These are phyloP conservation scores for Lentinus polychrous DNA, from an alignment of 1,284 basidiomycete genomes.

Conservation along the genomic window DNA sequence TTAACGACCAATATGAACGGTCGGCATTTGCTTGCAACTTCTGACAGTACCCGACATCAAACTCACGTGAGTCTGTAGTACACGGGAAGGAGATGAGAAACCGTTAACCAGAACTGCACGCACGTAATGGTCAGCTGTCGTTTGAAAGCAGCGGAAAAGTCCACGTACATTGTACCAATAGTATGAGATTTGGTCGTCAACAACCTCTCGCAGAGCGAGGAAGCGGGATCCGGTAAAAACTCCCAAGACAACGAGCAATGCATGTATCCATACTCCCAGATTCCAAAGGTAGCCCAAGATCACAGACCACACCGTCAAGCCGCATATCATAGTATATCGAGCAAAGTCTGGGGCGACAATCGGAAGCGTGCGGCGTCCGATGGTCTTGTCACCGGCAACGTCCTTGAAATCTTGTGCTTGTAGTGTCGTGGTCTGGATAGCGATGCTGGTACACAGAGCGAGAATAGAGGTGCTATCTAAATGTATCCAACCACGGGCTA, in stretches of 20 bases:
- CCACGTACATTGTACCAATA: constrained; percentile 17
- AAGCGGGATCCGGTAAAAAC: constrained; percentile 10
- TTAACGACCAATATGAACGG: too few species aligned
- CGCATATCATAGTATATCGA: constrained; percentile 12
- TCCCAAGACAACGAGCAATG: constrained; percentile 7
- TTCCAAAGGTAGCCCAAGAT: constrained; percentile 11
- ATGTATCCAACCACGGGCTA: background rate
- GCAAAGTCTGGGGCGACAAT: constrained; percentile 21
- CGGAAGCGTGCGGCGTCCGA: constrained; percentile 25
- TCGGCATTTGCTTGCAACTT: too few species aligned
- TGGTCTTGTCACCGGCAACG: constrained; percentile 21
- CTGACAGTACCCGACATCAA: too few species aligned
- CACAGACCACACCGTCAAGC: constrained; percentile 14
- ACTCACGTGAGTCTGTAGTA: background rate
- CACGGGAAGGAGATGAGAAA: background rate
- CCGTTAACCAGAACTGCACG: background rate
- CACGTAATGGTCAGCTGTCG: background rate
- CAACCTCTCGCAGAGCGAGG: constrained; percentile 5
- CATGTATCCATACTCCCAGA: background rate
- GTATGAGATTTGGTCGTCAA: constrained; percentile 14
- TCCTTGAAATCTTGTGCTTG: constrained; percentile 29
- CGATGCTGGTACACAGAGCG: constrained; percentile 8
- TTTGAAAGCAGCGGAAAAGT: background rate
- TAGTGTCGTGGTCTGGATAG: constrained; percentile 24
- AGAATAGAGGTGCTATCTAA: background rate